Evolutionary conservation across 306 rosid species (phyloP).

Genomic region (Rubus idaeus): DNA sequence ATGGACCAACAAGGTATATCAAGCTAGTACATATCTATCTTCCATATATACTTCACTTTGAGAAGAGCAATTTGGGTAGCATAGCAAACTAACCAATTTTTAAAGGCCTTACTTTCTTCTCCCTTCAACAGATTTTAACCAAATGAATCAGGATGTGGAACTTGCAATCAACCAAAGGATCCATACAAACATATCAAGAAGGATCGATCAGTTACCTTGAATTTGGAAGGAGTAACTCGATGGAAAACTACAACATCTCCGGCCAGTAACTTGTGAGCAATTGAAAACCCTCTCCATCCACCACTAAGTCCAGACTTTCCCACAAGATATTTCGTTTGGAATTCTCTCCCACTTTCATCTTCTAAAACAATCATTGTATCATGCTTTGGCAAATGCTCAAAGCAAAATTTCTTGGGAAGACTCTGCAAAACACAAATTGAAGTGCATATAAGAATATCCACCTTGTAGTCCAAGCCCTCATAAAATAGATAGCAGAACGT

Average conservation of each 20-base stretch:
- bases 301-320: conserved; percentile 46
- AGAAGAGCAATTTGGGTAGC: neutral
- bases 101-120: neutral
- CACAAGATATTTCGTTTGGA: conserved; percentile 36
- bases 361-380: conserved; percentile 45
- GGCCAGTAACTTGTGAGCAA: conserved; percentile 34
- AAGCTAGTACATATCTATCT: neutral
- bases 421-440: conserved; percentile 39
- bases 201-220: conserved; percentile 41
- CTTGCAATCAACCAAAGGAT: neutral
- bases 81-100: neutral
- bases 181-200: neutral
- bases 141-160: neutral
- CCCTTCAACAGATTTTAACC: neutral
- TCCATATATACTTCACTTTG: neutral
- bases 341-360: conserved; percentile 39
- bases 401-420: conserved; percentile 43
- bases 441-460: conserved; percentile 2
- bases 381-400: conserved; percentile 37
- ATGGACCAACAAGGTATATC: neutral
- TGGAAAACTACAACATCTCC: conserved; percentile 48
- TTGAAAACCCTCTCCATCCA: conserved; percentile 57
- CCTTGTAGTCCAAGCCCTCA: neutral
- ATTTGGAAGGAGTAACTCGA: conserved; percentile 33
- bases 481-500: neutral